Evolutionary conservation across 345 rosid genomes (phyloP).

Genomic region (Lagerstroemia speciosa): DNA sequence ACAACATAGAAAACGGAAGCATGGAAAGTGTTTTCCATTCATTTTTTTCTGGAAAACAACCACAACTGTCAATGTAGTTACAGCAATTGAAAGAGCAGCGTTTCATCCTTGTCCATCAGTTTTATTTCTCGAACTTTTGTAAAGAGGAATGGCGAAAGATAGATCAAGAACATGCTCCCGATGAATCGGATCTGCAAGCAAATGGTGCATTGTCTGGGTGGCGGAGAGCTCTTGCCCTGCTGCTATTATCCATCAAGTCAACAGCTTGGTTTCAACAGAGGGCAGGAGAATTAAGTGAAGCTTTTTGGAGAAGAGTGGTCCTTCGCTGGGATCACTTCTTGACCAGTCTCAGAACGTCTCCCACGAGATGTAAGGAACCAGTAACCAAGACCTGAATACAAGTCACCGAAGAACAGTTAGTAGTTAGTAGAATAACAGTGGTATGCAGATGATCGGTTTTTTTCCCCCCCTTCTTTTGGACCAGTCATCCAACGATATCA

Average conservation of each 20-base stretch:
- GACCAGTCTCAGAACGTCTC: conserved; percentile 72
- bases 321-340: conserved; percentile 30
- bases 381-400: conserved; percentile 67
- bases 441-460: not conserved
- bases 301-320: not conserved
- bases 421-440: not conserved
- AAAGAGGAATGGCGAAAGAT: not conserved
- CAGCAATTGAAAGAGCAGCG: too few species aligned
- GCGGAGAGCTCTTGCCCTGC: not conserved
- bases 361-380: conserved; percentile 86
- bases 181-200: not conserved
- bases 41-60: too few species aligned
- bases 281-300: not conserved
- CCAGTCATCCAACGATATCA: not conserved
- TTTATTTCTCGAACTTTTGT: too few species aligned
- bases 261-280: not conserved
- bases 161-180: not conserved
- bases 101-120: too few species aligned
- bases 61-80: too few species aligned
- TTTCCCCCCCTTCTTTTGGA: not conserved
- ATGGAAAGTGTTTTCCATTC: too few species aligned
- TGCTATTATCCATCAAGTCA: not conserved
- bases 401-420: not conserved
- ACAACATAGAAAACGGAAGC: too few species aligned
- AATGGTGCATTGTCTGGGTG: not conserved